Percentiles rank a stretch among this genome's conserved stretches.
Evolutionary conservation across 2,329 filamentous ascomycete species (phyloP).

Genomic region (Xylaria sp.): DNA sequence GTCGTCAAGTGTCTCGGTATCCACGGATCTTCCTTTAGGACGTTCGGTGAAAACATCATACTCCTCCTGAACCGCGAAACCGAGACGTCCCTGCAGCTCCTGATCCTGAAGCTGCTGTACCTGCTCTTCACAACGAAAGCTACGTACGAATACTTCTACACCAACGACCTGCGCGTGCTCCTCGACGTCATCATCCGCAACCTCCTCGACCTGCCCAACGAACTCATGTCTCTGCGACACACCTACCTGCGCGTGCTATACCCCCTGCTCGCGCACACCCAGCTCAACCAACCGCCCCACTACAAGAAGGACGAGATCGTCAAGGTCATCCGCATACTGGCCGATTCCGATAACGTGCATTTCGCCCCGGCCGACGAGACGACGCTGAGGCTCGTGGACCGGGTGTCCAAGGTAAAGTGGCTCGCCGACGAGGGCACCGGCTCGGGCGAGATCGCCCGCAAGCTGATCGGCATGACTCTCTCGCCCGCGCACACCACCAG

Average conservation of each 20-base stretch:
- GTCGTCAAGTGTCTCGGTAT: conserved; percentile 89
- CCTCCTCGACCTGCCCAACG: conserved; percentile 90
- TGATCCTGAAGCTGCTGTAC: conserved; percentile 96
- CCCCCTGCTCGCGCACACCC: conserved; percentile 87
- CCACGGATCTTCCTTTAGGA: conserved; percentile 80
- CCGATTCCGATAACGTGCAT: conserved; percentile 67
- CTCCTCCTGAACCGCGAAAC: conserved; percentile 91
- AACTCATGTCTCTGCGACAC: conserved; percentile 76
- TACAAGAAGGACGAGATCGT: conserved; percentile 90
- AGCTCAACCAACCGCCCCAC: conserved; percentile 81
- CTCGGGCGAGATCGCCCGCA: conserved; percentile 55
- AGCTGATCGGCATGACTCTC: conserved; percentile 72
- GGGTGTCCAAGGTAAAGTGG: conserved; percentile 75
- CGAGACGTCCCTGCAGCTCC: conserved; percentile 88
- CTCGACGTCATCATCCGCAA: conserved; percentile 97
- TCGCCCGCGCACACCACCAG: conserved; percentile 68
- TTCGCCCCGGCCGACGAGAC: conserved; percentile 83
- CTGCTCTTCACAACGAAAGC: conserved; percentile 89
- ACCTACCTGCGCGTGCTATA: conserved; percentile 94
- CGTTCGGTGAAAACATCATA: conserved; percentile 97
- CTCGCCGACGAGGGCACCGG: conserved; percentile 48
- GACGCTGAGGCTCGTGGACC: conserved; percentile 73
- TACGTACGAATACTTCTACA: conserved; percentile 98
- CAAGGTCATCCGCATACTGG: conserved; percentile 73
- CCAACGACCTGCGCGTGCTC: conserved; percentile 91